Base-by-base conservation (phyloP, 1,284 basidiomycete genomes). In the Dichomitus squalens region DNA sequence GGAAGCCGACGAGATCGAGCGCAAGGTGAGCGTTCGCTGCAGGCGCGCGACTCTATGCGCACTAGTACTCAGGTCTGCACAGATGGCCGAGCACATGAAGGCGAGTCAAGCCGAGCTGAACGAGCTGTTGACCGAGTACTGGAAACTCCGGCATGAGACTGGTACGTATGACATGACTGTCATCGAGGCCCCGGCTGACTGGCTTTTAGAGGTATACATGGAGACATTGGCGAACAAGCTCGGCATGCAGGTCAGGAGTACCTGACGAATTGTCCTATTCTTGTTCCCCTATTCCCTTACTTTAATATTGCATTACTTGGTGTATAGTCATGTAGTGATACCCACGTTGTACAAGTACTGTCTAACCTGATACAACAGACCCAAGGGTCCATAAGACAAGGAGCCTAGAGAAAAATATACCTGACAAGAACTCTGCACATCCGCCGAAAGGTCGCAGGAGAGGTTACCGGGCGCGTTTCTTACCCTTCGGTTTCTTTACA, bases 51-150 rank as follows among this genome's bases (percentile, higher is more conserved):
- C 29, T 4, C 16, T 9, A n/a, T 4, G 18, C 9, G 29, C 9
- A 18, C n/a, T 5, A 47, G 20, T 27, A 31, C 29, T 6, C 29
- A 6, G 6, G 11, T 31, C 29, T 31, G 7, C 18, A 47, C 20
- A 93, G 87, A 92, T 91, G 82, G 75, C 80, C 5, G 87, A 88
- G 44, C 90, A 92, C 66, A 72, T 92, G 53, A 84, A 82, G 67
- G 79, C 79, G 58, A 90, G 87, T 64, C 90, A 93, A 70, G 73
- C 72, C 3, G 90, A 93, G 70, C 75, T 95, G 21, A 87, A 86
- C 65, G 87, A 88, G 53, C 76, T 95, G n/a, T 75, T 94, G 40
- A 75, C 82, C 16, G 90, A 92, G 68, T 94, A 94, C 68, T 92
- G 88, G 87, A 84, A 82, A 55, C 76, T 94, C 59, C 79, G 92